These are phyloP conservation scores for Umbelopsis sp. DNA, from an alignment of 192 early-diverging fungal species.

Conservation along the genomic window DNA sequence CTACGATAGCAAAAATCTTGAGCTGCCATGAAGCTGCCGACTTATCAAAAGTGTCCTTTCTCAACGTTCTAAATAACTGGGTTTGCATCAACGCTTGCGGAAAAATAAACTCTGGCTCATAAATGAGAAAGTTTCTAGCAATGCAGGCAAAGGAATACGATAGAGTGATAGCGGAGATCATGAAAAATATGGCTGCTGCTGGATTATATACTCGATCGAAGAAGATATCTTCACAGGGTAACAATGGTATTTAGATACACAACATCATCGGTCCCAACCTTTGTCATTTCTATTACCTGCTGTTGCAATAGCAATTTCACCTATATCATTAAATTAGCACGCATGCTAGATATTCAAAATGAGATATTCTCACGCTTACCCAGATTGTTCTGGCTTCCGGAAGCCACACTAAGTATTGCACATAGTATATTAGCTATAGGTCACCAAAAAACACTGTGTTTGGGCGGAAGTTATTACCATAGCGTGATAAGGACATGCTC, in stretches of 20 bases:
- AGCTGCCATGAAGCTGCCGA: constrained; percentile 34
- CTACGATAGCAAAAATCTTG: constrained; percentile 34
- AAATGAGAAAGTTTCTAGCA: constrained; percentile 42
- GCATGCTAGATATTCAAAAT: too few species aligned
- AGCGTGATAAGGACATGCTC: constrained; percentile 52
- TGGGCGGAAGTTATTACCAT: not conserved
- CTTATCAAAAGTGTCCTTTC: constrained; percentile 36
- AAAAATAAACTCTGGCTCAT: constrained; percentile 47
- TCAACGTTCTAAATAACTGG: constrained; percentile 39
- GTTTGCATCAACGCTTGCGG: constrained; percentile 46
- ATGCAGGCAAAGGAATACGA: constrained; percentile 39
- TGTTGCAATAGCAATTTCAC: constrained; percentile 20
- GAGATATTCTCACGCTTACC: not conserved
- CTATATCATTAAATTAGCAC: not conserved
- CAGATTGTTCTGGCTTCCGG: not conserved
- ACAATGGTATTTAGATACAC: not conserved
- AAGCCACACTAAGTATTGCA: not conserved
- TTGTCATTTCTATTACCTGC: not conserved
- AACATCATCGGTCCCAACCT: not conserved
- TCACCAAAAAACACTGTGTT: too few species aligned
- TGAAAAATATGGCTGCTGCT: constrained; percentile 9
- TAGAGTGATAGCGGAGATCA: constrained; percentile 11
- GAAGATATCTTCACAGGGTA: not conserved
- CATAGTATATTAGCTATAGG: not conserved
- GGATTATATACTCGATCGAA: constrained; percentile 6